These are phyloP conservation scores for Chlorella variabilis DNA, from an alignment of 163 green algal genomes.

Conservation along the genomic window DNA sequence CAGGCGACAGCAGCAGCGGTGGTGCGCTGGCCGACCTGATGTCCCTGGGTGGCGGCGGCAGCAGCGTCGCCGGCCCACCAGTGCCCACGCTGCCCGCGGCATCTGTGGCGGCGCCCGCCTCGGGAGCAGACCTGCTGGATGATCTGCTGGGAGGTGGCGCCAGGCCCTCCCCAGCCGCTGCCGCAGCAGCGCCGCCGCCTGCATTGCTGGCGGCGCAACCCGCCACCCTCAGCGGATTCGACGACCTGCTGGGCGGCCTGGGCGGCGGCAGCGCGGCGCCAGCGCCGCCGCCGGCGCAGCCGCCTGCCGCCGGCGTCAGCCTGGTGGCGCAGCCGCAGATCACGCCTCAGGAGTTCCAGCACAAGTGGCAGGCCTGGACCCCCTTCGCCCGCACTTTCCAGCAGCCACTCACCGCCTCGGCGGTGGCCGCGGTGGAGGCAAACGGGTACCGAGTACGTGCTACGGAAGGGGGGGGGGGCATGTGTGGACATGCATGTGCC, in stretches of 20 bases:
- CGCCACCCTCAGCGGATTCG: not conserved
- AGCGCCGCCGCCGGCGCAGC: not conserved
- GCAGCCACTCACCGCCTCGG: constrained; percentile 51
- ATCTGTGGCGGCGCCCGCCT: not conserved
- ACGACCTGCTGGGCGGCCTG: constrained; percentile 34
- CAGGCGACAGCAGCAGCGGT: not conserved
- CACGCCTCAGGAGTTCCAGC: constrained; percentile 57
- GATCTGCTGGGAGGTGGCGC: constrained; percentile 32
- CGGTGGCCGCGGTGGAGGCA: constrained; percentile 58
- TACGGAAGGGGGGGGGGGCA: not conserved
- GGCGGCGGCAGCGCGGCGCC: not conserved
- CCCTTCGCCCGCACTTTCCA: constrained; percentile 41
- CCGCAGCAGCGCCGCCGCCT: not conserved
- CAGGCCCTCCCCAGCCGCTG: not conserved
- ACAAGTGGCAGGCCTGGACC: constrained; percentile 60
- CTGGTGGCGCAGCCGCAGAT: constrained; percentile 38
- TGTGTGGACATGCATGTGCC: too few relatives aligned
- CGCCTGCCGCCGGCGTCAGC: not conserved
- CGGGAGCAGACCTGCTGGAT: constrained; percentile 34
- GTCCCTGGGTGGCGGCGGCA: not conserved
- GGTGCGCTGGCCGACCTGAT: constrained; percentile 16
- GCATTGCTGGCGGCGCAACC: not conserved
- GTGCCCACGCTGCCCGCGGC: not conserved
- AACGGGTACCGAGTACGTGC: constrained; percentile 51
- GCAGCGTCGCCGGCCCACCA: not conserved